phyloP scores from a whole-genome alignment of 306 rosid genomes.

The Vigna reflexopilosa region DNA sequence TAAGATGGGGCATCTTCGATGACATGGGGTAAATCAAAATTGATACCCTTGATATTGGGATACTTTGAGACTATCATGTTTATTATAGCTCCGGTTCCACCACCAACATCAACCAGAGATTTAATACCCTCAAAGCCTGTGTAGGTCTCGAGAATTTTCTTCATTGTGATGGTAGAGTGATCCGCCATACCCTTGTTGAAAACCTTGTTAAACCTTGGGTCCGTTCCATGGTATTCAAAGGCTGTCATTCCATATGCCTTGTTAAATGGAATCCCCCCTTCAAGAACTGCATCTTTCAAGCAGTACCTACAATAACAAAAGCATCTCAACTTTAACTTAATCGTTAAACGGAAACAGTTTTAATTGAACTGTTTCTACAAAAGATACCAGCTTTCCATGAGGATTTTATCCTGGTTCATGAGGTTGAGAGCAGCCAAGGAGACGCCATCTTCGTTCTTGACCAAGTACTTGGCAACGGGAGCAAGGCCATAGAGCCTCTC shows the following conservation, averaged over 20 bases:
- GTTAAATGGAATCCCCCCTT: constrained; percentile 96
- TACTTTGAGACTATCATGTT: constrained; percentile 79
- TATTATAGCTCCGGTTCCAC: constrained; percentile 84
- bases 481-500: constrained; percentile 82
- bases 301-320: constrained; percentile 62
- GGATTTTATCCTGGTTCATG: constrained; percentile 92
- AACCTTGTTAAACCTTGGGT: constrained; percentile 89
- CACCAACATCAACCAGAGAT: constrained; percentile 92
- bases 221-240: constrained; percentile 88
- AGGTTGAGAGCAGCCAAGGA: constrained; percentile 80
- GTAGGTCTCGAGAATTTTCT: constrained; percentile 76
- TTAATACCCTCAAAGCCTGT: constrained; percentile 80
- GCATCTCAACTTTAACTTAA: not conserved
- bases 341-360: not conserved
- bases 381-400: constrained; percentile 92
- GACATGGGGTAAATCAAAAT: constrained; percentile 92
- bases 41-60: constrained; percentile 82
- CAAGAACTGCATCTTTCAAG: constrained; percentile 85
- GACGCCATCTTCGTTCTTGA: constrained; percentile 84
- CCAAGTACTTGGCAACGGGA: constrained; percentile 82
- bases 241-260: constrained; percentile 93
- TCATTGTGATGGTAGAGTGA: constrained; percentile 88
- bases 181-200: constrained; percentile 91
- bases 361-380: not conserved
- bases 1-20: constrained; percentile 79